Evolutionary conservation across 163 green algal species (phyloP).

Genomic region (Chlamydomonas reinhardtii): DNA sequence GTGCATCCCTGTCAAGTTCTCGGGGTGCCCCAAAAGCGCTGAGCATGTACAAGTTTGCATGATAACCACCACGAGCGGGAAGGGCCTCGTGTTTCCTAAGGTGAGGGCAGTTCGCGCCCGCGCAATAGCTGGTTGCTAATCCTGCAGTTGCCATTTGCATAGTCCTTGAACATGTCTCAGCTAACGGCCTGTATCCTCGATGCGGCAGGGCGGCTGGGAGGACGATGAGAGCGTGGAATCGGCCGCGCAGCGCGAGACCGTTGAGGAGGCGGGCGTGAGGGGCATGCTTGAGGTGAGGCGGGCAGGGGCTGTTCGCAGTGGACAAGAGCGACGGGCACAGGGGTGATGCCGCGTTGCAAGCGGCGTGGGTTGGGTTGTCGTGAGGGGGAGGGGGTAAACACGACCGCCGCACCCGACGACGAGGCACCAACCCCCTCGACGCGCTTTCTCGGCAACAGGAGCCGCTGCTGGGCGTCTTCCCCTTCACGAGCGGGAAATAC

Average conservation of each 20-base stretch:
- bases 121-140: too few species aligned
- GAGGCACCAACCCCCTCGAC: too few species aligned
- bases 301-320: too few species aligned
- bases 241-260: slow-evolving; percentile 87
- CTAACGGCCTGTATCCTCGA: neutral
- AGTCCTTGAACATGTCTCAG: neutral
- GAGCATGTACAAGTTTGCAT: slow-evolving; percentile 79
- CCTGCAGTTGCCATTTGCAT: too few species aligned
- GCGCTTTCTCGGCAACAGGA: slow-evolving; percentile 52
- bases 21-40: slow-evolving; percentile 5
- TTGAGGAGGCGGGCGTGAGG: slow-evolving; percentile 94
- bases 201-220: slow-evolving; percentile 91
- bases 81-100: slow-evolving; percentile 91
- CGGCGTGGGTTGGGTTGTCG: neutral
- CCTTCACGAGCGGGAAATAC: slow-evolving; percentile 75
- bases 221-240: slow-evolving; percentile 87
- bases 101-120: slow-evolving; percentile 45
- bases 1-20: slow-evolving; percentile 80
- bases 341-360: too few species aligned
- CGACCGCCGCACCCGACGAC: too few species aligned
- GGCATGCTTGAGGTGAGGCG: slow-evolving; percentile 81
- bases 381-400: too few species aligned
- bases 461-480: slow-evolving; percentile 77
- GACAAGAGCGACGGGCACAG: too few species aligned
- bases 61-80: slow-evolving; percentile 79